Base-by-base conservation (phyloP, 192 early-diverging fungal species). In the Chytriomyces hyalinus region DNA sequence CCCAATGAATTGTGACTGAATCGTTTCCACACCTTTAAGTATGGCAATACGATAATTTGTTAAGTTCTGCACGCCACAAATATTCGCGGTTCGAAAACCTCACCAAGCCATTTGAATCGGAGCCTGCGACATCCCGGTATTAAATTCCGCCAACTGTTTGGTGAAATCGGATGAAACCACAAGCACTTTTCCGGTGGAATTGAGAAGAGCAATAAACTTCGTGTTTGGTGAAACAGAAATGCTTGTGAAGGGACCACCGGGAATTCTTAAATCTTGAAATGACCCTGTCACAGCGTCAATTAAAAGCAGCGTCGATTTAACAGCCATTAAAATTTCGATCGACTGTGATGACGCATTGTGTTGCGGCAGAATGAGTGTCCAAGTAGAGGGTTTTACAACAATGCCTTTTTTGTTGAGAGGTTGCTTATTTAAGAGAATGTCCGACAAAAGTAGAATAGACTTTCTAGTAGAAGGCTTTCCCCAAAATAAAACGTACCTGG, bases 131-230 rank as follows among this genome's bases (percentile, higher is more conserved):
- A 88, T 91, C 46, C 85, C 84, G 7, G 92, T 93, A 24, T 85
- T 74, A 77, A 93, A 94, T 78, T 97, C 94, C 0, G 97, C 95
- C 43, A 97, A 82, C 57, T 92, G 96, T 57, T 93, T 92, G 82
- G 95, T 91, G 78, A 99, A 99, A 79, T 99, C 96, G 8, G 92
- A 90, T 2, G 98, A 98, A 0, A 98, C 93, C 0, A 99, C 95
- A 91, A 92, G 95, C 7, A 99, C 78, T 49, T 91, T 88, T 49
- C 93, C 94, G 53, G 87, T 86, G 8, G 78, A 72, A 46, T 24
- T 62, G 78, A 94, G 96, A 61, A 98, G 82, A 0, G 96, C 96
- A 45, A 97, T 83, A 48, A 94, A 94, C 22, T 96, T 97, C 28
- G 96, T 97, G 80, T 98, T 96, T 6, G 97, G 94, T 13, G 98